Percentiles rank a stretch among this genome's conserved stretches.
phyloP scores from a whole-genome alignment of 202 grass and related monocot species.

The Musa balbisiana region DNA sequence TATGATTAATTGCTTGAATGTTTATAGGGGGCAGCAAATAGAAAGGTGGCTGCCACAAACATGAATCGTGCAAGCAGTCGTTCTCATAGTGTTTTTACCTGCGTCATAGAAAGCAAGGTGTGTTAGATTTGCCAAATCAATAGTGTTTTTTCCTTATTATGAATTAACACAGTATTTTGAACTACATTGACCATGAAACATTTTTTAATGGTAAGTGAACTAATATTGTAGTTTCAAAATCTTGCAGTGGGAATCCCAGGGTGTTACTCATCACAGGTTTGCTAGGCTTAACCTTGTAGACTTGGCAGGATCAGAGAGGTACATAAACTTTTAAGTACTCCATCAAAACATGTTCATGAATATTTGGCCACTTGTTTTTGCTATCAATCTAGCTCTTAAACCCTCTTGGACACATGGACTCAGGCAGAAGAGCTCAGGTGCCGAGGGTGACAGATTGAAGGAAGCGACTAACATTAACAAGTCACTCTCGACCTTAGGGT shows the following conservation, averaged over 20 bases:
- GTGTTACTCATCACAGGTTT: constrained; percentile 86
- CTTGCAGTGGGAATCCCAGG: constrained; percentile 88
- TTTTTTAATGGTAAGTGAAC: neutral
- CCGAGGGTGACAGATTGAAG: constrained; percentile 95
- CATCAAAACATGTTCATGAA: neutral
- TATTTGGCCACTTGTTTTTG: neutral
- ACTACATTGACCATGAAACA: neutral
- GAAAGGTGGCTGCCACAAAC: constrained; percentile 96
- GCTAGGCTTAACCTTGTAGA: constrained; percentile 96
- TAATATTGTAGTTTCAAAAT: neutral
- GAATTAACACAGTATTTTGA: neutral
- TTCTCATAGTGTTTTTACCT: constrained; percentile 98
- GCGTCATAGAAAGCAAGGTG: constrained; percentile 98
- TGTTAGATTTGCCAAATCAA: neutral
- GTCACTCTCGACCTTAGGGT: constrained; percentile 95
- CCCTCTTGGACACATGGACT: constrained; percentile 11
- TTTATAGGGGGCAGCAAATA: constrained; percentile 82
- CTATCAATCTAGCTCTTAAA: constrained; percentile 18
- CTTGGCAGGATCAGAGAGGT: constrained; percentile 96
- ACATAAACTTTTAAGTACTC: neutral
- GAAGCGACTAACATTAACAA: constrained; percentile 99
- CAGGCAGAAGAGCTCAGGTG: constrained; percentile 99
- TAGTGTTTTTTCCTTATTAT: constrained; percentile 14
- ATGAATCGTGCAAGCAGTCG: constrained; percentile 97
- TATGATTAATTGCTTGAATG: constrained; percentile 20